Percentiles rank a stretch among this genome's conserved stretches.
These are phyloP conservation scores for Yamadazyma diospyri DNA, from an alignment of 1,139 yeast species.

Conservation along the genomic window DNA sequence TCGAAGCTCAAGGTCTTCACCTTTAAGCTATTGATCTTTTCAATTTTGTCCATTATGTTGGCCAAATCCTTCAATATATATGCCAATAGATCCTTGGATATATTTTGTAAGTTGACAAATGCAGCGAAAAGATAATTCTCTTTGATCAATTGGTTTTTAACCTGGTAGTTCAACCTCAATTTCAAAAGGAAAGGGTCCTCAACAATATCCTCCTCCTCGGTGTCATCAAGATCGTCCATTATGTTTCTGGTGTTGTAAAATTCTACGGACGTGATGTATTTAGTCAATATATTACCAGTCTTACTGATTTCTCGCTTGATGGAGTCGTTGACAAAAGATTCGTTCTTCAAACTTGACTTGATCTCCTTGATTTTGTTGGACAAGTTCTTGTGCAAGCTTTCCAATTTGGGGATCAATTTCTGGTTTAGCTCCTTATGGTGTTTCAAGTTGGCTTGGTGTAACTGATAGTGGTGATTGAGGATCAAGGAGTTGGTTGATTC, in stretches of 20 bases:
- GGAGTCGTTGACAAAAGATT: conserved; percentile 38
- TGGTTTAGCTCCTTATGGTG: conserved; percentile 30
- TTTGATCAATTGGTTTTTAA: conserved; percentile 40
- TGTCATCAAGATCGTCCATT: conserved; percentile 17
- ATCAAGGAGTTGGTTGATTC: conserved; percentile 28
- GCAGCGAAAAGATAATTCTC: conserved; percentile 46
- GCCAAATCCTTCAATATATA: conserved; percentile 40
- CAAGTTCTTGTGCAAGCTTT: conserved; percentile 35
- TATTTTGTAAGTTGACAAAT: conserved; percentile 41
- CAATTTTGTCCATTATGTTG: conserved; percentile 32
- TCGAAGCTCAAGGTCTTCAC: conserved; percentile 17
- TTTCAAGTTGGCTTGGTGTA: conserved; percentile 26
- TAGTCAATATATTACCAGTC: conserved; percentile 35
- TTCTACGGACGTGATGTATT: conserved; percentile 33
- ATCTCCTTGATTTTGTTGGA: conserved; percentile 42
- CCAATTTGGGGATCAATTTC: conserved; percentile 39
- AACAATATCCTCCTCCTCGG: conserved; percentile 20
- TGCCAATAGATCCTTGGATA: conserved; percentile 38
- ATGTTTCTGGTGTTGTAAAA: conserved; percentile 26
- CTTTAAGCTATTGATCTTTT: conserved; percentile 20
- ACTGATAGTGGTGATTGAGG: conserved; percentile 34
- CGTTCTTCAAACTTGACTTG: conserved; percentile 39
- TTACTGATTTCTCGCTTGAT: conserved; percentile 37
- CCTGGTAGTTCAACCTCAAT: conserved; percentile 38
- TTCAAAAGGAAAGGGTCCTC: conserved; percentile 46